Evolutionary conservation across 805 yeast species (phyloP).

Genomic region (Brettanomyces nanus): DNA sequence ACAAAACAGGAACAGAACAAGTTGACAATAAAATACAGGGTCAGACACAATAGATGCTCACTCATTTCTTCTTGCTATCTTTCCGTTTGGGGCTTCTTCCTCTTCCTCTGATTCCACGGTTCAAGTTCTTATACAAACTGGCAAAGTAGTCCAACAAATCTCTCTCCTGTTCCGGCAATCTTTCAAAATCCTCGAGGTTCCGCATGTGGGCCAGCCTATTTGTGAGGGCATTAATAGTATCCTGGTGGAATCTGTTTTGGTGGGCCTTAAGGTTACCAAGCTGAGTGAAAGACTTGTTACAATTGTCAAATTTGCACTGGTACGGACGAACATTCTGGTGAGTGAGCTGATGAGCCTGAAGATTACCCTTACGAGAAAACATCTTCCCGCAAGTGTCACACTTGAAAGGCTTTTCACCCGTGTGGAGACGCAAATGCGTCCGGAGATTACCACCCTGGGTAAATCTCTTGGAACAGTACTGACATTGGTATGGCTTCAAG

Average conservation of each 20-base stretch:
- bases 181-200: conserved; percentile 34
- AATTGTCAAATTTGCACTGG: conserved; percentile 70
- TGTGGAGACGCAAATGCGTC: conserved; percentile 78
- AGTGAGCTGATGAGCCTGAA: conserved; percentile 79
- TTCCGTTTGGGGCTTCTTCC: conserved; percentile 38
- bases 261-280: conserved; percentile 90
- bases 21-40: too few relatives aligned
- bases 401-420: conserved; percentile 85
- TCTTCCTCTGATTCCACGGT: conserved; percentile 87
- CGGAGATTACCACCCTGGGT: conserved; percentile 88
- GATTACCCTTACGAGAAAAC: conserved; percentile 86
- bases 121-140: conserved; percentile 75
- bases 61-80: background rate
- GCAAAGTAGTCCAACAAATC: conserved; percentile 72
- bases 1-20: too few relatives aligned
- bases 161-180: conserved; percentile 52
- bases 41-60: background rate
- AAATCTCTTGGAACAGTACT: conserved; percentile 69
- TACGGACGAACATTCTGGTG: conserved; percentile 76
- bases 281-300: conserved; percentile 83
- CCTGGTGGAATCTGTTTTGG: conserved; percentile 80
- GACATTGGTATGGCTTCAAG: conserved; percentile 73
- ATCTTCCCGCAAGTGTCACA: conserved; percentile 70
- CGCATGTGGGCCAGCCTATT: conserved; percentile 57
- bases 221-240: conserved; percentile 61